Percentiles rank a stretch among this genome's conserved stretches.
These are phyloP conservation scores for Acanthamoeba castellanii DNA, from an alignment of 208 protist genomes.

Conservation along the genomic window DNA sequence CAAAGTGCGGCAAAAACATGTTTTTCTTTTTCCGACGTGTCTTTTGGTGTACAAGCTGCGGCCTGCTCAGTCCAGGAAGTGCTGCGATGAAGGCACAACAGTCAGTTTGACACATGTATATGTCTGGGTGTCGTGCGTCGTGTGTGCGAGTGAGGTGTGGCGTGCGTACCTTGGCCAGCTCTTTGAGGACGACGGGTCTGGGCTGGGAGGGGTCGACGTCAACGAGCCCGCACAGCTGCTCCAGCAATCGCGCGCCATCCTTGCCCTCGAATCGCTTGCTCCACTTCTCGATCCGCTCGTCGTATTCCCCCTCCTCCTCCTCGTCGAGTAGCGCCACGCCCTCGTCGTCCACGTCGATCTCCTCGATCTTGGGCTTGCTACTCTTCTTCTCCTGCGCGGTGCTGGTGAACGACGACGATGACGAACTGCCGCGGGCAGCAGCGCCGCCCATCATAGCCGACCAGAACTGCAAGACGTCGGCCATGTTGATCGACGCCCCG, in stretches of 20 bases:
- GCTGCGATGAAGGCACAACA: not conserved
- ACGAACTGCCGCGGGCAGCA: not conserved
- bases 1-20: too few species aligned
- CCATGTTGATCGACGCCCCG: not conserved
- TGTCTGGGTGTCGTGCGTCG: too few species aligned
- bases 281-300: constrained; percentile 39
- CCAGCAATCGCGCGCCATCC: not conserved
- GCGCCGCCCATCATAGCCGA: not conserved
- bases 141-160: too few species aligned
- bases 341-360: not conserved
- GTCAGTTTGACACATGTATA: too few species aligned
- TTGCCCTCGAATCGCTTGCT: constrained; percentile 54
- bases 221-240: constrained; percentile 19
- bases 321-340: not conserved
- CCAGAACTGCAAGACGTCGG: not conserved
- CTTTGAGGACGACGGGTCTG: not conserved
- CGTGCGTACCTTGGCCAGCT: not conserved
- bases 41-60: not conserved
- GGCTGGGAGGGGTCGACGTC: constrained; percentile 13
- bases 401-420: not conserved
- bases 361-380: not conserved
- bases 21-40: not conserved
- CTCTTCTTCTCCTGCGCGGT: not conserved
- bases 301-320: not conserved
- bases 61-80: not conserved